Conservation (phyloP, 257 asterid species). For the Solanum arcanum region DNA sequence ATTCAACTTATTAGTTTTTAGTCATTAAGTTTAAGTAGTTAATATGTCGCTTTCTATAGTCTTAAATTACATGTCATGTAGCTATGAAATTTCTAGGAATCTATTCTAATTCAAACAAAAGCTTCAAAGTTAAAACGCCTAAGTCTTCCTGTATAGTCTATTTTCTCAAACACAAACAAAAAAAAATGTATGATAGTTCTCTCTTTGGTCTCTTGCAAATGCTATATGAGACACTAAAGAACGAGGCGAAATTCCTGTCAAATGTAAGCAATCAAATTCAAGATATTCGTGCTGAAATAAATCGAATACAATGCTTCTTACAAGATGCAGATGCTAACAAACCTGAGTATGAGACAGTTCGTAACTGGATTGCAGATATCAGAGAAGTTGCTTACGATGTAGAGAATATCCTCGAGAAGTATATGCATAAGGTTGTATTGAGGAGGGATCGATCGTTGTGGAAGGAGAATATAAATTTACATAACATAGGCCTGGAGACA, state of each 20-base stretch:
- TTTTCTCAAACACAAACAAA: neutral
- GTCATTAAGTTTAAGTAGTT: neutral
- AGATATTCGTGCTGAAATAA: constrained; percentile 25
- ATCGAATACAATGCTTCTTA: constrained; percentile 29
- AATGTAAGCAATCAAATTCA: constrained; percentile 18
- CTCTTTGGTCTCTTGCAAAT: constrained; percentile 3
- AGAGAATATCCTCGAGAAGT: constrained; percentile 24
- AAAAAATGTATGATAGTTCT: neutral
- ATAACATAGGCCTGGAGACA: constrained; percentile 15
- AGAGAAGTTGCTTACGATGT: constrained; percentile 32
- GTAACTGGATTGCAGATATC: constrained; percentile 37
- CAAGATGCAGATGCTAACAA: constrained; percentile 38
- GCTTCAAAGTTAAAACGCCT: neutral
- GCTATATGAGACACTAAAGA: constrained; percentile 10
- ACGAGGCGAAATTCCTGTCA: constrained; percentile 10
- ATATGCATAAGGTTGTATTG: constrained; percentile 9
- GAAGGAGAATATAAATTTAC: constrained; percentile 13
- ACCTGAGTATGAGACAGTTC: constrained; percentile 22
- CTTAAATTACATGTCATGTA: neutral
- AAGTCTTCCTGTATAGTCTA: neutral
- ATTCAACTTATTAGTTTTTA: neutral
- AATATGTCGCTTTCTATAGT: neutral
- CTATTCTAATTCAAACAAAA: neutral
- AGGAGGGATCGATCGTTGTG: constrained; percentile 5
- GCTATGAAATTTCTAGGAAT: neutral